Evolutionary conservation across 192 early-diverging fungal genomes (phyloP).

Genomic region (Coemansia sp.): DNA sequence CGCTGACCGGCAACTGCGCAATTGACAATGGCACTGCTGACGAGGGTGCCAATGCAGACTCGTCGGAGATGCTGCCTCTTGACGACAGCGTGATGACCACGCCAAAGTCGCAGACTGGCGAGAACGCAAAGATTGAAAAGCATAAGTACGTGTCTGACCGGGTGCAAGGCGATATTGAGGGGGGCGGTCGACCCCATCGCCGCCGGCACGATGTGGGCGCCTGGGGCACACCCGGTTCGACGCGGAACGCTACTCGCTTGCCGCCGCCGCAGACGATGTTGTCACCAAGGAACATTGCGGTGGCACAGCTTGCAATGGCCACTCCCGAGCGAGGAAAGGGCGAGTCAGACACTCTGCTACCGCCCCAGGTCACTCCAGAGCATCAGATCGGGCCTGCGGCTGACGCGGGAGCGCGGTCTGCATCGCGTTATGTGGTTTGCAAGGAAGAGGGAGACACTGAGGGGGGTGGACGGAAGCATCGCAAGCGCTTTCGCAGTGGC

Average conservation of each 20-base stretch:
- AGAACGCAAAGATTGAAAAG: constrained; percentile 3
- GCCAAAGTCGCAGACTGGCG: constrained; percentile 27
- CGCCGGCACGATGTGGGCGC: constrained; percentile 17
- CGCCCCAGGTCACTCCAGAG: constrained; percentile 31
- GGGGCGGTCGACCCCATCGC: constrained; percentile 43
- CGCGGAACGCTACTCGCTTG: background rate
- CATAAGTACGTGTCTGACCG: constrained; percentile 26
- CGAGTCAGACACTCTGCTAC: background rate
- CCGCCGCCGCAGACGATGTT: constrained; percentile 41
- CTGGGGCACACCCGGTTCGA: constrained; percentile 14
- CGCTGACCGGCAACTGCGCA: background rate
- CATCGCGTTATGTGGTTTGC: constrained; percentile 31
- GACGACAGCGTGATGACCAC: constrained; percentile 21
- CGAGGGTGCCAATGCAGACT: background rate
- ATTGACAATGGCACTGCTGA: background rate
- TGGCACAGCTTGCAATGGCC: constrained; percentile 10
- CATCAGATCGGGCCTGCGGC: constrained; percentile 35
- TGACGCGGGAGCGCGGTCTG: constrained; percentile 17
- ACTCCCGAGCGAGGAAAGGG: constrained; percentile 19
- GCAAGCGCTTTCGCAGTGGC: constrained; percentile 27
- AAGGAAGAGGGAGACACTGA: constrained; percentile 39
- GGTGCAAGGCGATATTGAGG: constrained; percentile 36
- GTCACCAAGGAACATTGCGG: constrained; percentile 39
- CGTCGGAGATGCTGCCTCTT: background rate
- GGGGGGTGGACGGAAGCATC: constrained; percentile 41